A percentile compares a stretch with the other conserved stretches of the same genome.
Evolutionary conservation across 192 early-diverging fungal species (phyloP).

Genomic region (Linnemannia elongata): DNA sequence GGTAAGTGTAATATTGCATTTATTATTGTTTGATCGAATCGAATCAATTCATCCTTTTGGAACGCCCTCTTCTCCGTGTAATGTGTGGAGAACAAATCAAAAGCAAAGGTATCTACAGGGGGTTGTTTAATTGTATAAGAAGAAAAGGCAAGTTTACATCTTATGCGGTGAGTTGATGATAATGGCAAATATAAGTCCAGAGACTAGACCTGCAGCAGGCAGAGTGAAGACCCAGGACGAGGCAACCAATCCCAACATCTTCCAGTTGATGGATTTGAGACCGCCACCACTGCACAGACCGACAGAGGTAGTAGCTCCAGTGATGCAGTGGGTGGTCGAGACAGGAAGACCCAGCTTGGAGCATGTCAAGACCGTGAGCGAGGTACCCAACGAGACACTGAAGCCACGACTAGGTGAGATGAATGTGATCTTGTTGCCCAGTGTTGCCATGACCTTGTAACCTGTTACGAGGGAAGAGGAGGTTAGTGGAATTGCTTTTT

Average conservation of each 20-base stretch:
- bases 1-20: background rate
- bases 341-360: conserved; percentile 86
- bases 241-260: conserved; percentile 70
- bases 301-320: conserved; percentile 80
- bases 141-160: background rate
- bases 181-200: conserved; percentile 78
- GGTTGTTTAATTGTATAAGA: background rate
- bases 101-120: conserved; percentile 1
- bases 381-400: conserved; percentile 82
- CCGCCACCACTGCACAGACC: conserved; percentile 77
- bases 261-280: conserved; percentile 82
- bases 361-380: conserved; percentile 85
- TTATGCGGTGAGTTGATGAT: conserved; percentile 63
- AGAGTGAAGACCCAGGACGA: conserved; percentile 85
- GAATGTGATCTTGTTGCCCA: conserved; percentile 90
- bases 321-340: conserved; percentile 93
- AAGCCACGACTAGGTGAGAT: conserved; percentile 88
- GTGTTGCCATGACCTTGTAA: conserved; percentile 80
- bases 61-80: background rate
- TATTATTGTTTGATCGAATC: background rate
- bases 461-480: conserved; percentile 18
- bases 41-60: background rate
- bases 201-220: conserved; percentile 75
- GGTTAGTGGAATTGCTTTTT: background rate
- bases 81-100: background rate